Evolutionary conservation across 345 rosid genomes (phyloP).

Genomic region (Hevea brasiliensis): DNA sequence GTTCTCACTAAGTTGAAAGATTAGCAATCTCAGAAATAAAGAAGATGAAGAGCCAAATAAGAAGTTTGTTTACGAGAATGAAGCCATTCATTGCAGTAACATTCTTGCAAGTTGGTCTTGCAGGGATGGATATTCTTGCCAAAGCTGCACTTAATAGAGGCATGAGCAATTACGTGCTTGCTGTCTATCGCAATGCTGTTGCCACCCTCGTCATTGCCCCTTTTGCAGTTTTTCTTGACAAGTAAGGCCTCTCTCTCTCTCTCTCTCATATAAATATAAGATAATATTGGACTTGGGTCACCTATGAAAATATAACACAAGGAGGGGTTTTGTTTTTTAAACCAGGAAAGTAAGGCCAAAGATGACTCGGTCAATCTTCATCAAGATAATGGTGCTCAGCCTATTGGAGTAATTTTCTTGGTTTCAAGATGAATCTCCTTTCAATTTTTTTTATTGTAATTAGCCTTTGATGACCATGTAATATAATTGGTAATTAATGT

Average conservation of each 20-base stretch:
- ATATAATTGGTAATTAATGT: too few relatives aligned
- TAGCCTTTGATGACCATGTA: too few relatives aligned
- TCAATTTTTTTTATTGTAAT: too few relatives aligned
- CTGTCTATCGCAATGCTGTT: constrained; percentile 48
- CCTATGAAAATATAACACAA: too few relatives aligned
- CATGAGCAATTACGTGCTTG: too few relatives aligned
- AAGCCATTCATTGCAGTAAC: constrained; percentile 66
- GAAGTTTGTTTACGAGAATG: constrained; percentile 28
- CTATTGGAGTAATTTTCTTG: constrained; percentile 61
- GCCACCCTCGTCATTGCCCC: constrained; percentile 79
- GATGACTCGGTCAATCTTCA: constrained; percentile 69
- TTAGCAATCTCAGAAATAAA: too few relatives aligned
- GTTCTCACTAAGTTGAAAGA: not conserved
- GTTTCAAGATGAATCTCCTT: not conserved
- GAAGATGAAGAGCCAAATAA: not conserved
- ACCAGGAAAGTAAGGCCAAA: constrained; percentile 72
- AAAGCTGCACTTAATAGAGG: constrained; percentile 73
- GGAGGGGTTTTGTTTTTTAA: not conserved
- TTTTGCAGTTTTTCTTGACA: constrained; percentile 67
- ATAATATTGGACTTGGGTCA: too few relatives aligned
- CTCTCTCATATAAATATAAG: too few relatives aligned
- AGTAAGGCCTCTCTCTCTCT: constrained; percentile 29
- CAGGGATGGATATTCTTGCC: constrained; percentile 82
- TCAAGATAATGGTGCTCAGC: constrained; percentile 58
- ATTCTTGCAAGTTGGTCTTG: constrained; percentile 76